Evolutionary conservation across 2,329 filamentous ascomycete species (phyloP), one percentile per base, ranked within the genome.

Genomic region (Spiromastix sp.): DNA sequence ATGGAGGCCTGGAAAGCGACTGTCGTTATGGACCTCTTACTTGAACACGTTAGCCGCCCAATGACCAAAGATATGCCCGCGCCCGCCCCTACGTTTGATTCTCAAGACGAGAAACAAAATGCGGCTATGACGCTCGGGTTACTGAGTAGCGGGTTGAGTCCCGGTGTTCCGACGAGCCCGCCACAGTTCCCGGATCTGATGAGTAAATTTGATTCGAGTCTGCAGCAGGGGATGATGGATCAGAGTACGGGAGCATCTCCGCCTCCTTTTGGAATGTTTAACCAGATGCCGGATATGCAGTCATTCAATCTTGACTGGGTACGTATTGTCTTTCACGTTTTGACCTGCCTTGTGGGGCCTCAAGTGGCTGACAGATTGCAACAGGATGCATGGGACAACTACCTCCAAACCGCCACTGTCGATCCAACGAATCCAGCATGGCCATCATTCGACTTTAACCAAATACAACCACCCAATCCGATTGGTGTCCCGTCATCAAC

Each of bases 1-100:
- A 81, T 95, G 63, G 89, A 96, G 47, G 85, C 87, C 0, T 87
- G 79, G 63, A 96, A 96, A 61, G 89, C 85, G 1, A 77, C 77
- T 26, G 77, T 76, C 27, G 72, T 89, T 16, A 66, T 96, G n/a
- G 78, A 77, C 15, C 77, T 95, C 34, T 86, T 96, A 74, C 63
- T 96, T 29, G 71, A 77, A 20, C 91, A 91, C 56, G 69, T 95
- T 45, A 4, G 13, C 16, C 8, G 35, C 11, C 18, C 20, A 27
- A 44, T 20, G 42, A 9, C 9, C n/a, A 13, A 8, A 10, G 8
- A 13, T 19, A 20, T 15, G 10, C 2, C 11, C n/a, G 33, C 43
- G 3, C 44, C 40, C 3, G 11, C 42, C 5, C 26, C 48, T 33
- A 39, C 49, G 11, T 59, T 61, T 33, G 59, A 60, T 33, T 51